Percentiles rank a stretch among this genome's conserved stretches.
These are phyloP conservation scores for Mycena capillaripes DNA, from an alignment of 768 basidiomycete species.

Conservation along the genomic window DNA sequence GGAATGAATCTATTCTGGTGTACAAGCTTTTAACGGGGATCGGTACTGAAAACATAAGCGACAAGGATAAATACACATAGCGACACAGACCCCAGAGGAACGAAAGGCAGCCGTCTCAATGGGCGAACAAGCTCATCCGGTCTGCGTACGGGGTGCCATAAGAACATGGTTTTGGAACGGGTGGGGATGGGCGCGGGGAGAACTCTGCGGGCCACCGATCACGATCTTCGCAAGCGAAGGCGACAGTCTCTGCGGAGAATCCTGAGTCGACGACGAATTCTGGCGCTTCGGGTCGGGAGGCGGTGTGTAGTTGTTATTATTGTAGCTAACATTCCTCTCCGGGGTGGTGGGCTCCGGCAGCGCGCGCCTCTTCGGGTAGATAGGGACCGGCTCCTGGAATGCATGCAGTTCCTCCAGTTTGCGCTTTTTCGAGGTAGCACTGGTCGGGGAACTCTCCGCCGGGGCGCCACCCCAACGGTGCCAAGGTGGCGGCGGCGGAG, in stretches of 20 bases:
- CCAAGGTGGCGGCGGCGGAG: constrained; percentile 30
- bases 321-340: constrained; percentile 21
- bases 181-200: constrained; percentile 23
- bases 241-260: constrained; percentile 33
- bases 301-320: constrained; percentile 9
- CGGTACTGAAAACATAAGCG: constrained; percentile 21
- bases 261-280: constrained; percentile 29
- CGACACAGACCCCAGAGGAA: constrained; percentile 7
- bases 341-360: constrained; percentile 16
- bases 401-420: constrained; percentile 36
- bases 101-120: not conserved
- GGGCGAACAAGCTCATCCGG: not conserved
- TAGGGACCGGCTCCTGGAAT: constrained; percentile 34
- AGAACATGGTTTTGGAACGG: constrained; percentile 28
- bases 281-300: constrained; percentile 19
- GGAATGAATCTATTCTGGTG: constrained; percentile 17
- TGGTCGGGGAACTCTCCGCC: too few relatives aligned
- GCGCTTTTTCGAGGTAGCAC: constrained; percentile 32
- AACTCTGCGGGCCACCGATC: constrained; percentile 14
- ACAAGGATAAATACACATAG: constrained; percentile 29
- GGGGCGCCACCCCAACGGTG: constrained; percentile 12
- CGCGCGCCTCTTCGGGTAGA: constrained; percentile 34
- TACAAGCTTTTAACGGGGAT: constrained; percentile 23
- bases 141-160: constrained; percentile 12
- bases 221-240: constrained; percentile 37